Evolutionary conservation across 2,329 filamentous ascomycete genomes (phyloP), one percentile per base, ranked within the genome.

Genomic region (Ascochyta clinopodiicola): DNA sequence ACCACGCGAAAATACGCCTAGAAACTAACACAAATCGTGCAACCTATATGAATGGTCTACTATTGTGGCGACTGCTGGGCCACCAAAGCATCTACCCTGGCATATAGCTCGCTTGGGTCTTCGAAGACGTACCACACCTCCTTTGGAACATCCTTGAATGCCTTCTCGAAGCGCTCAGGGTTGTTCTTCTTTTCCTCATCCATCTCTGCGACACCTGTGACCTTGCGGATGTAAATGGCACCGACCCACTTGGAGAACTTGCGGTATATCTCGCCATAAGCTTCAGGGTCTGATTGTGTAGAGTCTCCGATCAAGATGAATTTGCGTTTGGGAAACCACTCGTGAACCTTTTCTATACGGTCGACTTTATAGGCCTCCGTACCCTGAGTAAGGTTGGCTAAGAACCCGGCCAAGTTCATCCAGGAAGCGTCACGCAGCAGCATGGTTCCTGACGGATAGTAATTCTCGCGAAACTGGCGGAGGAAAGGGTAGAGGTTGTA

Each of bases 401-500:
- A 81, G 44, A 98, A 81, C 2, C 92, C 92, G 1, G 87, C 84
- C 1, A 97, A 79, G 44, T 91, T 93, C 83, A 91, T 88, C 90
- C 91, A 96, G 51, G 87, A 91, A 8, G 89, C 87, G 67, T 97
- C 92, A 35, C 94, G 88, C 6, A 98, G 83, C 32, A 97, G 86
- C 59, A 97, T 82, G 22, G 91, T 91, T 10, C 94, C 94, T 2
- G 83, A 83, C 0, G 89, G 90, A 70, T 88, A 98, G 75, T 89
- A 78, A 1, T 81, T 72, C 49, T 87, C 78, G 32, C 92, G 82
- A 77, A 98, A 98, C 0, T 82, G 75, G 51, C 84, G 87, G 22
- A 98, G 82, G 76, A 97, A 95, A 0, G 91, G 89, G 70, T 97
- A 97, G 9, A 98, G 84, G 66, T 96, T 96, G 80, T 97, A 97